Percentiles rank a stretch among this genome's conserved stretches.
phyloP scores from a whole-genome alignment of 2,329 filamentous ascomycete genomes.

The Cercospora berteroae region DNA sequence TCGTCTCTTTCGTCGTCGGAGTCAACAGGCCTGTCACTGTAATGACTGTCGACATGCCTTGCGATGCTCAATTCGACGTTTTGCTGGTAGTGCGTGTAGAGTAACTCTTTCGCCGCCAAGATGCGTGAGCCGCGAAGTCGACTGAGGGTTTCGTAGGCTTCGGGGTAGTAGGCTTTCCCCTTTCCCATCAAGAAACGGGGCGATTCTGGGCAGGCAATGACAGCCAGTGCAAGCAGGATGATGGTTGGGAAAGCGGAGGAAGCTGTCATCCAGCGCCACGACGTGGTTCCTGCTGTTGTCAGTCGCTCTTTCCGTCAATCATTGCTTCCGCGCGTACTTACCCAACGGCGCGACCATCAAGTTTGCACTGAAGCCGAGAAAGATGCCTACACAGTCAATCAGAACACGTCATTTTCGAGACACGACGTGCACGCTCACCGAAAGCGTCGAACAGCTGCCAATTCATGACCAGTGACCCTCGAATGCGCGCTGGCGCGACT shows the following conservation, averaged over 20 bases:
- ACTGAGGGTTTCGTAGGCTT: conserved; percentile 30
- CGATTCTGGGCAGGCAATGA: conserved; percentile 33
- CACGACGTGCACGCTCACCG: conserved; percentile 13
- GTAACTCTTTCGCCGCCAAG: conserved; percentile 34
- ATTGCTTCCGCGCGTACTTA: not conserved
- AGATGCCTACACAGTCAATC: conserved; percentile 19
- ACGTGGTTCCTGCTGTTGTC: not conserved
- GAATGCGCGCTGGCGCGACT: conserved; percentile 30
- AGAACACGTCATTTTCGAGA: not conserved
- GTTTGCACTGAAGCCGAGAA: conserved; percentile 34
- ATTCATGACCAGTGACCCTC: conserved; percentile 33
- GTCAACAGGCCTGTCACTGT: not conserved
- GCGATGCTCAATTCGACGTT: conserved; percentile 24
- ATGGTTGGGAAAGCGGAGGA: conserved; percentile 32
- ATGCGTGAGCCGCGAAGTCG: conserved; percentile 29
- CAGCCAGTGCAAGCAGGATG: conserved; percentile 28
- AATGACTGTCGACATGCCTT: not conserved
- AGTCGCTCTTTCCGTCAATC: not conserved
- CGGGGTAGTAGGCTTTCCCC: conserved; percentile 18
- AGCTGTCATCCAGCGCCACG: conserved; percentile 35
- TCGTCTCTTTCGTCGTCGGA: conserved; percentile 2
- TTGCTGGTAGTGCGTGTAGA: conserved; percentile 33
- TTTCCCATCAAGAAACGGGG: conserved; percentile 32
- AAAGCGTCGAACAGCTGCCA: conserved; percentile 37
- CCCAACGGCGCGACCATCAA: conserved; percentile 27